phyloP scores from a whole-genome alignment of 2,329 filamentous ascomycete genomes.

The Escovopsis weberi region DNA sequence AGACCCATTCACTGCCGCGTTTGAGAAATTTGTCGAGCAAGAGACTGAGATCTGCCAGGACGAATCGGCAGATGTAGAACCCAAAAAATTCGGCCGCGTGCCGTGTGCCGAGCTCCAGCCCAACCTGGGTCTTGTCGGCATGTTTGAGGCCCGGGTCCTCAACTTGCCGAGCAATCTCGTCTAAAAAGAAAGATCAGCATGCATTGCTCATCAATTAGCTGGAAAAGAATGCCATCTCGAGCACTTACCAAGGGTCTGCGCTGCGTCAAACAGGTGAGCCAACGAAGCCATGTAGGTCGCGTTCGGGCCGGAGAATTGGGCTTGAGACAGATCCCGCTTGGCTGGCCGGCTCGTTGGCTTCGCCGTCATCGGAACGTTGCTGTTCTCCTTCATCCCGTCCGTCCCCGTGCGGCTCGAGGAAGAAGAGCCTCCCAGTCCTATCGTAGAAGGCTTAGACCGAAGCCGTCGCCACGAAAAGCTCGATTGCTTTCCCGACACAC shows the following conservation, averaged over 20 bases:
- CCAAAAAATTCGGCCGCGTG: conserved; percentile 96
- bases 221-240: not conserved
- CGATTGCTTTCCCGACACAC: conserved; percentile 49
- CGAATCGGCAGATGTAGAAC: conserved; percentile 92
- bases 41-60: conserved; percentile 68
- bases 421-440: conserved; percentile 40
- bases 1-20: conserved; percentile 87
- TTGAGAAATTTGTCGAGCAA: conserved; percentile 96
- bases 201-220: too few relatives aligned
- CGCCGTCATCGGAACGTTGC: conserved; percentile 59
- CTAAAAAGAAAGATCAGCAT: conserved; percentile 26
- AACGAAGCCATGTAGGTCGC: conserved; percentile 83
- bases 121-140: conserved; percentile 87
- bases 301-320: conserved; percentile 70
- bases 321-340: conserved; percentile 54
- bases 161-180: conserved; percentile 91
- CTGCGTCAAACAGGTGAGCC: conserved; percentile 83
- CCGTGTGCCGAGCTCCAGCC: conserved; percentile 80
- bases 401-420: conserved; percentile 12
- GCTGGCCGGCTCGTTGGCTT: conserved; percentile 50
- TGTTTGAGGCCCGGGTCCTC: conserved; percentile 87
- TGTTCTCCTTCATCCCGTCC: conserved; percentile 20
- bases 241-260: conserved; percentile 71
- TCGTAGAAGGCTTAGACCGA: conserved; percentile 72
- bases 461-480: conserved; percentile 83